Percentiles rank a stretch among this genome's conserved stretches.
Conservation (phyloP, 2,329 filamentous ascomycete genomes). For the Apiospora kogelbergensis region DNA sequence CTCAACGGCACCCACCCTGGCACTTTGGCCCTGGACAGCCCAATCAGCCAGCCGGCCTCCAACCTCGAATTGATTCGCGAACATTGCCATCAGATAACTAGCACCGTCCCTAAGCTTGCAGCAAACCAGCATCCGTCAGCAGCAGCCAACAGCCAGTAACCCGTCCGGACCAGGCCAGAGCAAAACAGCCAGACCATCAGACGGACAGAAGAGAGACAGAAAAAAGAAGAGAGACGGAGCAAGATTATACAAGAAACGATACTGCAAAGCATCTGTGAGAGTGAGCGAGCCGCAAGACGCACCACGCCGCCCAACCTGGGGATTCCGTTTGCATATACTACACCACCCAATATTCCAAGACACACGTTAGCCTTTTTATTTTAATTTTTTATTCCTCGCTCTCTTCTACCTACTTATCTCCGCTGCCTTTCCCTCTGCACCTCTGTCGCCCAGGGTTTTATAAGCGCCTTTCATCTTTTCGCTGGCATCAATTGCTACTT, state of each 20-base stretch:
- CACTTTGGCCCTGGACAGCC: neutral
- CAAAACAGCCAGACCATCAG: neutral
- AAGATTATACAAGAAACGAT: neutral
- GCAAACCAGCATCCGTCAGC: neutral
- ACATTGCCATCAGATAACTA: conserved; percentile 1
- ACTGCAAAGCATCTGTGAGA: neutral
- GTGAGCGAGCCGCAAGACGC: neutral
- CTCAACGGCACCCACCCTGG: conserved; percentile 4
- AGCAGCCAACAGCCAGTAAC: neutral
- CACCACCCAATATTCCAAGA: conserved; percentile 7
- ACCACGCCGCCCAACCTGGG: conserved; percentile 1
- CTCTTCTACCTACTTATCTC: neutral
- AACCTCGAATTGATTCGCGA: conserved; percentile 7
- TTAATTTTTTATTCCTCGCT: neutral
- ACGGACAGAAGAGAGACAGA: neutral
- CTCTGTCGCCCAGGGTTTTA: neutral
- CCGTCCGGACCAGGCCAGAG: neutral
- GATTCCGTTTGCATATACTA: conserved; percentile 6
- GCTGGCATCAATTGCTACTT: neutral
- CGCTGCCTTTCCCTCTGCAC: neutral
- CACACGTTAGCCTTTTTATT: conserved; percentile 2
- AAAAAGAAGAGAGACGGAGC: neutral
- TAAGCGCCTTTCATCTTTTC: neutral
- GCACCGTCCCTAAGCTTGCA: conserved; percentile 1
- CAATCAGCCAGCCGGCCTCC: conserved; percentile 5